Base-by-base conservation (phyloP, 257 asterid species). In the Anisodus acutangulus region DNA sequence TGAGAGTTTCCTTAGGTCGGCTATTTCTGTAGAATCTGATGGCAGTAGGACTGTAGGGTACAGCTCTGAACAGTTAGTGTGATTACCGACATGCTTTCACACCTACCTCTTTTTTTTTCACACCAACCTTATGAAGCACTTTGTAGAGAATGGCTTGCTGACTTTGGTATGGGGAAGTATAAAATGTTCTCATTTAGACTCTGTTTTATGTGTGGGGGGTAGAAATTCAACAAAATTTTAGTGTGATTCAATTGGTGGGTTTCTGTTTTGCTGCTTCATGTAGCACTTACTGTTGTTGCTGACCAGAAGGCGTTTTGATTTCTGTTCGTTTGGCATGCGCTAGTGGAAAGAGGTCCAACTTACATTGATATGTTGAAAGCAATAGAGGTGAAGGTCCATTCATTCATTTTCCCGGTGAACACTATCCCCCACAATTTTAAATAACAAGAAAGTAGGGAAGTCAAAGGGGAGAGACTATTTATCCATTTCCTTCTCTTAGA, bases 11-110 rank as follows among this genome's bases (percentile, higher is more conserved):
- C 26, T 64, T 13, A 53, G 82, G 82, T 53, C 15, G 2, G 82
- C 82, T 78, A 53, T 78, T 78, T 37, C 82, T 78, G 64, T 35
- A 78, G 82, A 53, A 53, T 53, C 64, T 8, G 64, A 15, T 78
- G 45, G 62, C 9, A 78, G 64, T 53, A 78, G n/a, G n/a, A n/a
- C n/a, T n/a, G n/a, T n/a, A n/a, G 47, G 22, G 43, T 76, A 76
- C 62, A 11, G 12, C 62, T 49, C 81, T 78, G 82, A 26, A 31
- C 66, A 78, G 8, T 53, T 53, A 31, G 49, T 53, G 31, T 78
- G 82, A 31, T 78, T 53, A 31, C 82, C 9, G 16, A 53, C 49
- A 53, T 55, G 22, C 64, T 53, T 53, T 53, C 26, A 4, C 16
- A 26, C 64, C 82, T 6, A 53, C 63, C 66, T 78, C 35, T 1